These are phyloP conservation scores for Pedinophyceae sp. DNA, from an alignment of 139 green algal genomes.

Conservation along the genomic window DNA sequence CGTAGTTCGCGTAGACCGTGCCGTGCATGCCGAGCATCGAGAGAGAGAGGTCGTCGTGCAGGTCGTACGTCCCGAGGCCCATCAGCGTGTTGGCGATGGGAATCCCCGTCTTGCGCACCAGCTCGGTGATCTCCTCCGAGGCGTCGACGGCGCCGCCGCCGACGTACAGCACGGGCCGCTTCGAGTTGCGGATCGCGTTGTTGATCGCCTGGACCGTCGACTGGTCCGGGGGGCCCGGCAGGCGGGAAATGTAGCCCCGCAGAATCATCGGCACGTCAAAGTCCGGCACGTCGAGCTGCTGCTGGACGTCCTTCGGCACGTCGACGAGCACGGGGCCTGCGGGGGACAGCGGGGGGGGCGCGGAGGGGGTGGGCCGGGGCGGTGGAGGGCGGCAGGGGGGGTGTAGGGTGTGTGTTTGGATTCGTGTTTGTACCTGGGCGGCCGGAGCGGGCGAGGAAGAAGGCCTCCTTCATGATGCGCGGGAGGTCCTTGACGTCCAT, in stretches of 20 bases:
- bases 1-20: constrained; percentile 92
- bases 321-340: constrained; percentile 86
- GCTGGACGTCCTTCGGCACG: constrained; percentile 97
- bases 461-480: constrained; percentile 87
- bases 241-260: constrained; percentile 72
- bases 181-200: constrained; percentile 8
- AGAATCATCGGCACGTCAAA: constrained; percentile 73
- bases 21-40: constrained; percentile 99
- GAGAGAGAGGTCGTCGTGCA: constrained; percentile 36
- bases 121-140: constrained; percentile 58
- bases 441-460: constrained; percentile 82
- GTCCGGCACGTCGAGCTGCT: constrained; percentile 80
- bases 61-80: constrained; percentile 71
- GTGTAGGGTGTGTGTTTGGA: too few species aligned
- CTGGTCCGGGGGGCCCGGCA: constrained; percentile 30
- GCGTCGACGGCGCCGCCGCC: constrained; percentile 80
- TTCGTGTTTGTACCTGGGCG: too few species aligned
- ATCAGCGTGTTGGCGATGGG: constrained; percentile 89
- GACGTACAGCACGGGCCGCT: constrained; percentile 58
- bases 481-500: constrained; percentile 94
- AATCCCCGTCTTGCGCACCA: constrained; percentile 60
- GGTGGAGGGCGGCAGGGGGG: too few species aligned
- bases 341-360: not conserved
- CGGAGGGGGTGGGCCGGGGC: too few species aligned
- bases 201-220: constrained; percentile 9